These are phyloP conservation scores for Marchantia paleacea DNA, from an alignment of 225 moss, liverwort and hornwort species.

Conservation along the genomic window DNA sequence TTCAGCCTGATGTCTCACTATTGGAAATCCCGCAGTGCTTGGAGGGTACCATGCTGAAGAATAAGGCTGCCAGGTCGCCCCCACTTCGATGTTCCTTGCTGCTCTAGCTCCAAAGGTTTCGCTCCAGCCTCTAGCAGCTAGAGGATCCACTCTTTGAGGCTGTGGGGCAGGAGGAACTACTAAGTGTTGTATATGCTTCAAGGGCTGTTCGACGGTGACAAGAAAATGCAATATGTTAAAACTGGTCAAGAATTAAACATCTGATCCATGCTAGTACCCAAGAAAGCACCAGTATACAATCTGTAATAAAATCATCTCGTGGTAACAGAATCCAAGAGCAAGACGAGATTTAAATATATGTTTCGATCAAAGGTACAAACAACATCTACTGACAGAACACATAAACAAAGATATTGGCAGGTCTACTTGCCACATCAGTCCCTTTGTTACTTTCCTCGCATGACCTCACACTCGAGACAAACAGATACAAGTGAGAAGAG, in stretches of 20 bases:
- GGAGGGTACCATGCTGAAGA: conserved; percentile 47
- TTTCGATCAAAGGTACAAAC: too few species aligned
- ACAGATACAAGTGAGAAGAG: too few species aligned
- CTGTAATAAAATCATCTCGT: too few species aligned
- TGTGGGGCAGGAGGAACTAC: conserved; percentile 45
- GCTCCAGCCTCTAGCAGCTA: conserved; percentile 61
- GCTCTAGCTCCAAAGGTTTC: conserved; percentile 72
- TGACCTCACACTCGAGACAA: too few species aligned
- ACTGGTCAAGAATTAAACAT: not conserved
- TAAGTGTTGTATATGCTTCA: conserved; percentile 69
- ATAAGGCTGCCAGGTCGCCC: conserved; percentile 57
- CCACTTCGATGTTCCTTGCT: conserved; percentile 55
- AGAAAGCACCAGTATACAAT: not conserved
- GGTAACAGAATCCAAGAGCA: too few species aligned
- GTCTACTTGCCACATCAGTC: too few species aligned
- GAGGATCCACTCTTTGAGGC: conserved; percentile 64
- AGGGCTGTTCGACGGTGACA: conserved; percentile 38
- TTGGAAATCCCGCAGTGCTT: conserved; percentile 46
- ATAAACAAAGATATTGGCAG: too few species aligned
- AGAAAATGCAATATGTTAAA: not conserved
- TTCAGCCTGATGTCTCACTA: conserved; percentile 47
- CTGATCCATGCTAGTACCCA: not conserved
- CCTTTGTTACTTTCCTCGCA: too few species aligned
- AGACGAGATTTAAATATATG: too few species aligned
- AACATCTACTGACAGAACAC: too few species aligned